phyloP scores from a whole-genome alignment of 176 grass and related monocot species.

The Avena atlantica region DNA sequence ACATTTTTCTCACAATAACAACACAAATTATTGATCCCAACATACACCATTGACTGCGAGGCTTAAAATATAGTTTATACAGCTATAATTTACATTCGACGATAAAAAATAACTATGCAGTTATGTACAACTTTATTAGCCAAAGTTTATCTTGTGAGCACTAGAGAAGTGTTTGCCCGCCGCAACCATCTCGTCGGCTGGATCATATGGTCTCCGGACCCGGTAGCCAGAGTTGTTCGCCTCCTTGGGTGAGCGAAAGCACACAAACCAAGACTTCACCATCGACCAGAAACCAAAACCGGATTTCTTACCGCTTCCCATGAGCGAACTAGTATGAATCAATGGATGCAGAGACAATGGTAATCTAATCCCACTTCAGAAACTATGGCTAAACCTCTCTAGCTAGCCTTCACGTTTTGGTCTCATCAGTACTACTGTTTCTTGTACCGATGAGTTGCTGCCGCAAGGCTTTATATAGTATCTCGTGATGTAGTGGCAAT shows the following conservation, averaged over 20 bases:
- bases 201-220: not conserved
- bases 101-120: not conserved
- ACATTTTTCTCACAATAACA: not conserved
- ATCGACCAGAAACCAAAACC: not conserved
- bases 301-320: constrained; percentile 31
- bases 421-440: not conserved
- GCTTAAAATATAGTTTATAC: not conserved
- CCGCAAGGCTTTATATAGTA: not conserved
- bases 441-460: not conserved
- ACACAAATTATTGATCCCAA: not conserved
- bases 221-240: not conserved
- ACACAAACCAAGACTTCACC: not conserved
- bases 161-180: constrained; percentile 32
- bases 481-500: not conserved
- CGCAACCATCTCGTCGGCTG: constrained; percentile 10
- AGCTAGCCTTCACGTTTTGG: not conserved
- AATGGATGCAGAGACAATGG: not conserved
- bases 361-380: too few species aligned
- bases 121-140: not conserved
- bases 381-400: too few species aligned
- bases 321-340: not conserved
- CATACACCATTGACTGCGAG: not conserved
- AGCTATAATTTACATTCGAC: too few species aligned
- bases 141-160: constrained; percentile 26
- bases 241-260: not conserved